phyloP scores from a whole-genome alignment of 2,329 filamentous ascomycete species.

The Coniochaeta hoffmannii region DNA sequence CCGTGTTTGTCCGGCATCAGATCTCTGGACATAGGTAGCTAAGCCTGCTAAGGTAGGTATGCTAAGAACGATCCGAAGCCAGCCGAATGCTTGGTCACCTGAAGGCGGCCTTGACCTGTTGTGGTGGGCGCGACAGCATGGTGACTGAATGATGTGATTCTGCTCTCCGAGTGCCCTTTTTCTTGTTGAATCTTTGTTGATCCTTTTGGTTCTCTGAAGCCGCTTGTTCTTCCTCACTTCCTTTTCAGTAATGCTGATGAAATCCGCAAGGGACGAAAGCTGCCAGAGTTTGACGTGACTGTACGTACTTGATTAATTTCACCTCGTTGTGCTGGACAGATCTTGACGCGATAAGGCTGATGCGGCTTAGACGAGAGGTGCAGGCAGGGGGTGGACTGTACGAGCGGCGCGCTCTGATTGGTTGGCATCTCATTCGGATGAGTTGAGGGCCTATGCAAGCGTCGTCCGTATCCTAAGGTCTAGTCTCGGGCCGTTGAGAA shows the following conservation, averaged over 20 bases:
- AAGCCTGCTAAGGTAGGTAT: no score
- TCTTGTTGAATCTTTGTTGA: no score
- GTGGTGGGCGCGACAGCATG: no score
- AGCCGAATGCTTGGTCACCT: no score
- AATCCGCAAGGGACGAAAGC: not conserved
- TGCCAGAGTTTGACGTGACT: not conserved
- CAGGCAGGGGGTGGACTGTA: not conserved
- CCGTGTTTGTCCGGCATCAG: not conserved
- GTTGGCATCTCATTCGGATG: not conserved
- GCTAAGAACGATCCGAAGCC: not conserved
- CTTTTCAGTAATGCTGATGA: no score
- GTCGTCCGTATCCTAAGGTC: not conserved
- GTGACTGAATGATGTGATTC: no score
- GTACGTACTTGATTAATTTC: not conserved
- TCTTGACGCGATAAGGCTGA: not conserved
- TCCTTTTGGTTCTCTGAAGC: no score
- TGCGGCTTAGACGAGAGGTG: not conserved
- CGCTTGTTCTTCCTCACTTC: no score
- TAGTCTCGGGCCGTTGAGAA: not conserved
- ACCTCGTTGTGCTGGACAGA: not conserved
- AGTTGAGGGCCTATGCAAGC: not conserved
- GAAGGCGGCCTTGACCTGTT: no score
- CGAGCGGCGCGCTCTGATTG: not conserved
- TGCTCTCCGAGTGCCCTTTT: no score
- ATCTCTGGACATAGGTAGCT: not conserved